Evolutionary conservation across 345 rosid species (phyloP).

Genomic region (Populus pruinosa): DNA sequence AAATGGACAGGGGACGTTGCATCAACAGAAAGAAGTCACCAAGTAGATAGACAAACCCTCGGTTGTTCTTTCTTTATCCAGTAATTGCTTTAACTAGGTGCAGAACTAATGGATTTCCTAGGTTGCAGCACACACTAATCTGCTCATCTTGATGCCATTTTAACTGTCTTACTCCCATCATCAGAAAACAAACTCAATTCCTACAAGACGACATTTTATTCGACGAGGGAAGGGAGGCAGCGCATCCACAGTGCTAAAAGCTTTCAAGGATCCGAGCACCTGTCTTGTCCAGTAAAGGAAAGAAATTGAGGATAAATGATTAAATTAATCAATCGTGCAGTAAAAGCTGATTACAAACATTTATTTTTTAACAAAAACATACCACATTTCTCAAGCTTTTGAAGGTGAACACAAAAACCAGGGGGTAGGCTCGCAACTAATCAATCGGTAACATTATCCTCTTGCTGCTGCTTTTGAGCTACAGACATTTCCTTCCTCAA

Average conservation of each 20-base stretch:
- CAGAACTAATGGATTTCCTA: neutral
- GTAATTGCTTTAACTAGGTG: neutral
- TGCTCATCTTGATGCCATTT: slow-evolving; percentile 3
- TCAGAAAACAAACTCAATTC: neutral
- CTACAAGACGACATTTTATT: neutral
- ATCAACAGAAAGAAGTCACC: neutral
- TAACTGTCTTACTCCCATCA: neutral
- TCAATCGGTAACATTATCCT: slow-evolving; percentile 2
- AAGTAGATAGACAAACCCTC: neutral
- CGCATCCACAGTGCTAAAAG: neutral
- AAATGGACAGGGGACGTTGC: neutral
- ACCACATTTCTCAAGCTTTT: neutral
- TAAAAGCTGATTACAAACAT: neutral
- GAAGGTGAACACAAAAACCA: neutral
- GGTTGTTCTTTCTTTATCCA: neutral
- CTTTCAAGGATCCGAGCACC: neutral
- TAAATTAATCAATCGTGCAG: neutral
- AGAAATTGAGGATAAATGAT: neutral
- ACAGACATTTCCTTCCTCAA: slow-evolving; percentile 60
- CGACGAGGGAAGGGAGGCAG: neutral
- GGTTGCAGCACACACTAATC: neutral
- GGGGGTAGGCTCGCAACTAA: neutral
- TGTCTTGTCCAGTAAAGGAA: neutral
- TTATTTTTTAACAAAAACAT: neutral
- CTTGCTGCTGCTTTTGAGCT: slow-evolving; percentile 28